A percentile compares a stretch with the other conserved stretches of the same genome.
phyloP scores from a whole-genome alignment of 2,329 filamentous ascomycete species.

The Aspergillus sp. region DNA sequence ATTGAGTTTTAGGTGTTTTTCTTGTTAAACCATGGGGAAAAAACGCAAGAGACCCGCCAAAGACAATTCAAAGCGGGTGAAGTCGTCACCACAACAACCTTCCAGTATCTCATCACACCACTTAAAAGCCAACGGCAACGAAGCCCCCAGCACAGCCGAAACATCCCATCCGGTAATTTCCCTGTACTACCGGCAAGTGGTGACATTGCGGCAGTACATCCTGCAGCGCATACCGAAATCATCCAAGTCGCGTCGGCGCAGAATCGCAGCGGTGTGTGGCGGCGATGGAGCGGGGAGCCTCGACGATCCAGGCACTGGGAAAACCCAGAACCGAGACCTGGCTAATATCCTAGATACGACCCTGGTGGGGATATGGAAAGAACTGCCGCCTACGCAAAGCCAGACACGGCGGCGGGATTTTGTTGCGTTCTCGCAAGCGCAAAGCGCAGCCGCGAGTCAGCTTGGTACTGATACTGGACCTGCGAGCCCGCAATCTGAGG shows the following conservation, averaged over 20 bases:
- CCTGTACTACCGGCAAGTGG: slow-evolving; percentile 65
- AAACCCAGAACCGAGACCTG: slow-evolving; percentile 33
- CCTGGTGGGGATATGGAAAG: slow-evolving; percentile 58
- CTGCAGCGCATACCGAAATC: slow-evolving; percentile 64
- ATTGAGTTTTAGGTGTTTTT: background rate
- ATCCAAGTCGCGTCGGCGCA: slow-evolving; percentile 57
- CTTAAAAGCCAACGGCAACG: slow-evolving; percentile 18
- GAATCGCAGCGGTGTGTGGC: slow-evolving; percentile 39
- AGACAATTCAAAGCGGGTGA: slow-evolving; percentile 13
- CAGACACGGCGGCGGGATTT: slow-evolving; percentile 55
- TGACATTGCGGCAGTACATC: slow-evolving; percentile 70
- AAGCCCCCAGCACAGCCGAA: slow-evolving; percentile 14
- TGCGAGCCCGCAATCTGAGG: slow-evolving; percentile 63
- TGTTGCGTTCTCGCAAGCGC: slow-evolving; percentile 62
- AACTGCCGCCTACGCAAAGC: slow-evolving; percentile 30
- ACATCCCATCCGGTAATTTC: slow-evolving; percentile 62
- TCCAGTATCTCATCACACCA: slow-evolving; percentile 21
- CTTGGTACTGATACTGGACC: slow-evolving; percentile 39
- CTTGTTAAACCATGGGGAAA: slow-evolving; percentile 14
- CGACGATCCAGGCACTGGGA: slow-evolving; percentile 13
- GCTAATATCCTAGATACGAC: slow-evolving; percentile 66
- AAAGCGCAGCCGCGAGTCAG: slow-evolving; percentile 36
- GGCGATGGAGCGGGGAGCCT: background rate
- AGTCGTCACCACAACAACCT: slow-evolving; percentile 26
- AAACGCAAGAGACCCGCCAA: slow-evolving; percentile 45